Percentiles rank a stretch among this genome's conserved stretches.
Conservation (phyloP, 1,284 basidiomycete genomes). For the Macrocystidia cucumis region DNA sequence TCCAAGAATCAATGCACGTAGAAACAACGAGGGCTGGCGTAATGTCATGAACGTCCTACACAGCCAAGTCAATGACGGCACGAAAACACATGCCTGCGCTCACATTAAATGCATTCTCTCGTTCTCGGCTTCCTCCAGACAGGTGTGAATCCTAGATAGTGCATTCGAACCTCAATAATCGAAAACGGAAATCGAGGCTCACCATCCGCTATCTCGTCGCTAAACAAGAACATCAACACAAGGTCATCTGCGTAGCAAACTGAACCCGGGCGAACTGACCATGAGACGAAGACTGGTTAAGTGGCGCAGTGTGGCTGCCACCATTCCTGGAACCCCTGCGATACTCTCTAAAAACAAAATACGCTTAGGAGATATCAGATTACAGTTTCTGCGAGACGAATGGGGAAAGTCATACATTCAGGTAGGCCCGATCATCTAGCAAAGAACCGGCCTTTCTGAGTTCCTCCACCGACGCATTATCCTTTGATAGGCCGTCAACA, state of each 20-base stretch:
- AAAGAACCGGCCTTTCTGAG: constrained; percentile 68
- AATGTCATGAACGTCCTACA: constrained; percentile 84
- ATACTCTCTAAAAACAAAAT: constrained; percentile 87
- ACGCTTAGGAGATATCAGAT: constrained; percentile 37
- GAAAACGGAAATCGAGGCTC: constrained; percentile 7
- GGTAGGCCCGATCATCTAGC: constrained; percentile 72
- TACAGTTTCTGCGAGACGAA: constrained; percentile 3
- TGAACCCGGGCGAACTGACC: too few species aligned
- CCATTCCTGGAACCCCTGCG: constrained; percentile 94
- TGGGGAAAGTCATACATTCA: constrained; percentile 40
- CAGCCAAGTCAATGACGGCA: background rate
- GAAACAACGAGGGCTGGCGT: constrained; percentile 68
- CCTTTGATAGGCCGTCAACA: constrained; percentile 50
- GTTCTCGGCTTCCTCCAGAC: constrained; percentile 92
- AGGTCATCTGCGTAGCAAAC: background rate
- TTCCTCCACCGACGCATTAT: constrained; percentile 59
- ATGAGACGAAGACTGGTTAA: constrained; percentile 77
- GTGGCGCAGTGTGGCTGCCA: constrained; percentile 83
- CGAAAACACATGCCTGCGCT: constrained; percentile 11
- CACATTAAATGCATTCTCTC: constrained; percentile 92
- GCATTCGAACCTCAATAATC: constrained; percentile 1
- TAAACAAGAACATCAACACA: constrained; percentile 18
- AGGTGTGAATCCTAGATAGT: constrained; percentile 50
- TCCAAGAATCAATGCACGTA: constrained; percentile 76
- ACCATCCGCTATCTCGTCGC: constrained; percentile 86